These are phyloP conservation scores for Rosa rugosa DNA, from an alignment of 306 rosid genomes.

Conservation along the genomic window DNA sequence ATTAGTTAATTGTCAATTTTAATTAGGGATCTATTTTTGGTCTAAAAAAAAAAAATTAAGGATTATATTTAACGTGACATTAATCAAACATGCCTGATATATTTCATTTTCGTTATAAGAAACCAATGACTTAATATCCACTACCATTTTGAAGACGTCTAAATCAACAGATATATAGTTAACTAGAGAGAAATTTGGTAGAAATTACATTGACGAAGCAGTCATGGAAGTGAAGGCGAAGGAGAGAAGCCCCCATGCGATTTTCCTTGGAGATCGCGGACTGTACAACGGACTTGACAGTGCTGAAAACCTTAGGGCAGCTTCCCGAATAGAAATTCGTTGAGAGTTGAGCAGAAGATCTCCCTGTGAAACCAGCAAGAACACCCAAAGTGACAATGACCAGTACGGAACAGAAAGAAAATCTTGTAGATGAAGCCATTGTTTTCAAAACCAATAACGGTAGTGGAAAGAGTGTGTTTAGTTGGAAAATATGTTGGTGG, in stretches of 20 bases:
- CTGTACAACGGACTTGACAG: constrained; percentile 44
- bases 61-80: background rate
- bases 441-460: constrained; percentile 2
- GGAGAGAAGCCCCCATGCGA: constrained; percentile 79
- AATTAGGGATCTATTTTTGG: too few relatives aligned
- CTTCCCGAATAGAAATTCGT: constrained; percentile 43
- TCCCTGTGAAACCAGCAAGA: constrained; percentile 30
- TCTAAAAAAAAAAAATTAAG: too few relatives aligned
- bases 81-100: background rate
- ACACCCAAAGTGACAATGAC: constrained; percentile 15
- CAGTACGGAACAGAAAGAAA: background rate
- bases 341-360: constrained; percentile 52
- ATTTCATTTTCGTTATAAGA: background rate
- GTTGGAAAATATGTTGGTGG: background rate
- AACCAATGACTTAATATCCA: background rate
- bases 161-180: background rate
- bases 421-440: constrained; percentile 5
- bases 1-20: too few relatives aligned
- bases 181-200: background rate
- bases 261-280: constrained; percentile 53
- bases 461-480: background rate
- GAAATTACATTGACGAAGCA: constrained; percentile 70
- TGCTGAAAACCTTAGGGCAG: constrained; percentile 52
- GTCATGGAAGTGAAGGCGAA: constrained; percentile 81
- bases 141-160: background rate